Percentiles rank a stretch among this genome's conserved stretches.
These are phyloP conservation scores for Kwoniella mangroviensis DNA, from an alignment of 768 basidiomycete species.

Conservation along the genomic window DNA sequence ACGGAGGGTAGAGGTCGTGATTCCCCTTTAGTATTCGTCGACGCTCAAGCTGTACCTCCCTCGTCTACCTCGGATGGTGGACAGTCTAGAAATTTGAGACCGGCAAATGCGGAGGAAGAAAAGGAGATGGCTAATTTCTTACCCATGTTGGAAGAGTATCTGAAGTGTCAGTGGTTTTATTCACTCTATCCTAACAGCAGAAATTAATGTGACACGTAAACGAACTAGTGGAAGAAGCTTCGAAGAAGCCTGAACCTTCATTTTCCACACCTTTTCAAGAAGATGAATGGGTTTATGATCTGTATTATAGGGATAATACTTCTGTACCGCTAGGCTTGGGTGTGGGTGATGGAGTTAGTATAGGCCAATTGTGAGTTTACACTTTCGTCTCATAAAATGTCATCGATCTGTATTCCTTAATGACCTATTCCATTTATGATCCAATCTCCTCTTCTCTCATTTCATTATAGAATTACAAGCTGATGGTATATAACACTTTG, in stretches of 20 bases:
- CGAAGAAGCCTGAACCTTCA: constrained; percentile 12
- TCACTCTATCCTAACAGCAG: too few species aligned
- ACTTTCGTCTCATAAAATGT: not conserved
- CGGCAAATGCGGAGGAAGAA: constrained; percentile 28
- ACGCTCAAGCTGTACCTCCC: constrained; percentile 44
- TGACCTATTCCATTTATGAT: too few species aligned
- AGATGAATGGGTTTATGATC: constrained; percentile 54
- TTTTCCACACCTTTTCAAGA: constrained; percentile 7
- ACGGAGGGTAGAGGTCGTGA: constrained; percentile 10
- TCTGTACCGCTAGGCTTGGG: constrained; percentile 35
- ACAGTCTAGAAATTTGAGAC: not conserved
- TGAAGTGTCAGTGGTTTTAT: constrained; percentile 44
- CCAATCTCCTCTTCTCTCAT: not conserved
- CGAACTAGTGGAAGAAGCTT: constrained; percentile 26
- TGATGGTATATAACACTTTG: not conserved
- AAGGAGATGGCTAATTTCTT: constrained; percentile 56
- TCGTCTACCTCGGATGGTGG: constrained; percentile 12
- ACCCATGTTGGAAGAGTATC: constrained; percentile 57
- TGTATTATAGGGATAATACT: constrained; percentile 54
- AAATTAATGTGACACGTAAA: too few species aligned
- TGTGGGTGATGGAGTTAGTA: constrained; percentile 42
- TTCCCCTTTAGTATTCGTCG: constrained; percentile 42
- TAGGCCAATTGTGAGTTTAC: constrained; percentile 23
- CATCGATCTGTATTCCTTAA: too few species aligned
- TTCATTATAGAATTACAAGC: not conserved